Evolutionary conservation across 1,284 basidiomycete species (phyloP), one percentile per base, ranked within the genome.

Genomic region (Schizophyllum commune): DNA sequence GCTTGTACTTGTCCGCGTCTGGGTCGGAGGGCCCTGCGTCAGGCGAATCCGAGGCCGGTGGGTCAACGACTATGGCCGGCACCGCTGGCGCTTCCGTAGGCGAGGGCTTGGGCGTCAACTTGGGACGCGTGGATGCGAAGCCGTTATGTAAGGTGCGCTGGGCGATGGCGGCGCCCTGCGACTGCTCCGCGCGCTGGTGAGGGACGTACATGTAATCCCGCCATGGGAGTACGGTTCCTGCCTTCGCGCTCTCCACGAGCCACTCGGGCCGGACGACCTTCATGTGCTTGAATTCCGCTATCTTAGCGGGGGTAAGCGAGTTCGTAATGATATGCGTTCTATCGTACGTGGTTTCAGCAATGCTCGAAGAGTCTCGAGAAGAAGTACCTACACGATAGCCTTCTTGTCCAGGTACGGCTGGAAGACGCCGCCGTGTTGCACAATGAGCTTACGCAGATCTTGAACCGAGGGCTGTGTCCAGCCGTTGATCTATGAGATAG

Each of bases 211-310:
- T 77, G 66, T 81, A 93, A 60, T 86, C 76, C 56, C 77, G 77
- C 94, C 94, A 96, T 4, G 90, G 83, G 1, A 94, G 80, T n/a
- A 96, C 77, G 8, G 75, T 72, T 0, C 85, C 86, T 7, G 80
- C 79, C 61, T 84, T 75, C 32, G 83, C 83, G 65, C 91, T 94
- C 32, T 94, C 84, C 9, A 89, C 75, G 7, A 99, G 80, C 94
- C 96, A 99, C 62, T 88, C 88, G 0, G 94, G 94, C 39, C 78
- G 79, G 32, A 92, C 94, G 11, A 98, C 88, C 69, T 93, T 96
- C 85, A 96, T 91, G 58, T 88, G 75, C 69, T 89, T 83, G 73
- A 96, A 97, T 67, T 97, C 94, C 56, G 84, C 83, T 56, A 93
- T 82, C 74, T 98, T 98, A 59, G 87, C 86, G 0, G 94, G 88